Base-by-base conservation (phyloP, 768 basidiomycete species). In the Termitomyces sp. region DNA sequence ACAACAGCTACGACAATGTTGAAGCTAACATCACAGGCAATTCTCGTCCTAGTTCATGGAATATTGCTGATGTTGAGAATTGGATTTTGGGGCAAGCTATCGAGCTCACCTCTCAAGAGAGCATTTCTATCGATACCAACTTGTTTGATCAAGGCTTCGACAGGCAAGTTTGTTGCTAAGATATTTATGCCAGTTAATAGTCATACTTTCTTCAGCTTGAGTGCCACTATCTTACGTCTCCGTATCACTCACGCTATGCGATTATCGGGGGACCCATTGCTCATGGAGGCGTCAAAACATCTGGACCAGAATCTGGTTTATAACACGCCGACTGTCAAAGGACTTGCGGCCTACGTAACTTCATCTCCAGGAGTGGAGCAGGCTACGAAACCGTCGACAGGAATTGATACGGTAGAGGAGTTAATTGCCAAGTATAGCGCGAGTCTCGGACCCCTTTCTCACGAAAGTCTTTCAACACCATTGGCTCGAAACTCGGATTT, bases 1-100 rank as follows among this genome's bases (percentile, higher is more conserved):
- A 19, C n/a, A 1, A 37, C 37, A 74, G 73, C 49, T 73, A 72
- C 23, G 58, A 59, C 5, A 64, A 60, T 9, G 56, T 73, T 1
- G 69, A 67, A 23, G 59, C 56, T 5, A 66, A 65, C 25, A 43
- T 58, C 11, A 52, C 53, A 21, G 65, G 64, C 8, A 49, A 59
- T 1, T 52, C 64, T 21, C 64, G 64, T 2, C 72, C 66, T 0
- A 17, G 8, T 0, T 51, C 52, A 4, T 73, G 71, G 71, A 46
- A 60, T 9, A 49, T 46, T 3, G n/a, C 6, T 1, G 59, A 62
- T 17, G 63, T 71, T 1, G 59, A 68, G 41, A 53, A 25, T 1
- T 73, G 70, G 71, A 42, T 71, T 17, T 23, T 62, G 14, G 50
- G 56, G 23, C 68, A 74, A 34, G 37, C 61, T 31, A 5, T n/a